Base-by-base conservation (phyloP, 768 basidiomycete genomes). In the Wakefieldia striispora region DNA sequence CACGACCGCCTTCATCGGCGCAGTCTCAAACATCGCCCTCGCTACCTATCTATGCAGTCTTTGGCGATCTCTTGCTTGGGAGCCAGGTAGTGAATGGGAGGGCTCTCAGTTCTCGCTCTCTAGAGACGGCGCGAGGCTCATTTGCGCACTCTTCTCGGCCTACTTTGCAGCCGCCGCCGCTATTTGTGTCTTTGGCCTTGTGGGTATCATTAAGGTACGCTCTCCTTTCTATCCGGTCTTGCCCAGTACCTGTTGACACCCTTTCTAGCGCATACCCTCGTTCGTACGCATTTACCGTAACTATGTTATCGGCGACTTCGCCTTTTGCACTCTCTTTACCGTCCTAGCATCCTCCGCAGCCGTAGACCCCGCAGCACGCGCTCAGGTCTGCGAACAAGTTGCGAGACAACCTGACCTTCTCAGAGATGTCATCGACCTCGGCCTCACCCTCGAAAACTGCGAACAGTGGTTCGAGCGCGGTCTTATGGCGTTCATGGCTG, bases 231-330 rank as follows among this genome's bases (percentile, higher is more conserved):
- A 17, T 44, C 6, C 26, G 33, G 16, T 23, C 26, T 33, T 11
- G 21, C 23, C 16, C n/a, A n/a, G n/a, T n/a, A n/a, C n/a, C 43
- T 1, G 39, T 47, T 55, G 9, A 49, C 26, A 21, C 20, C 14
- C 17, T n/a, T 3, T 12, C 11, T 56, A 91, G 88, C 78, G 73
- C 61, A 79, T 79, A 53, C 73, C 83, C 4, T 70, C 80, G 1
- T 80, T 82, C 54, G 80, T 91, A 43, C 85, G 86, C 47, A 82
- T 91, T 57, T 91, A 89, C 70, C 82, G 88, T 53, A 88, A 88
- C 71, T 90, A 84, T 56, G 81, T 87, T 48, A 82, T 88, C 54
- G 88, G 84, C 44, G 88, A 91, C 69, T 83, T 91, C 61, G 76
- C 78, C 4, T 86, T 88, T 68, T 80, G 81, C 65, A 74, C 81